Evolutionary conservation across 2,329 filamentous ascomycete species (phyloP), one percentile per base, ranked within the genome.

Genomic region (Daldinia sp.): DNA sequence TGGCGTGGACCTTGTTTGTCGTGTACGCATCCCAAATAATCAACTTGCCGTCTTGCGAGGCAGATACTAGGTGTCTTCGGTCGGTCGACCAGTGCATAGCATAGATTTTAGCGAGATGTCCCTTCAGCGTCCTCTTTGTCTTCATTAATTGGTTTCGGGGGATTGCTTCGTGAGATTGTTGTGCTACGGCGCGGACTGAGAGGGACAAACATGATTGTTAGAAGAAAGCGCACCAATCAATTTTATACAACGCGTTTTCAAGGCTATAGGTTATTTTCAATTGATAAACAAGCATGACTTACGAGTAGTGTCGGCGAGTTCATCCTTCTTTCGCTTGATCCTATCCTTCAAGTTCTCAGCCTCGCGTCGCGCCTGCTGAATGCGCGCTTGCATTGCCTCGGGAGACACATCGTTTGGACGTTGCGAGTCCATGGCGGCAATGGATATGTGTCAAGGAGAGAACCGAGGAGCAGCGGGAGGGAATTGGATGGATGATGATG

Each of bases 21-120:
- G 94, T 98, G 83, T 99, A 99, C 62, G 95, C 95, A 79, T 99
- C 95, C 95, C 95, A 99, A 77, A 99, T 98, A 80, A 99, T 99
- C 71, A 99, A 89, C 84, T 99, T 99, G 78, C 95, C 95, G 75
- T 99, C 95, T 81, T 99, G 95, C 72, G 95, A 99, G 68, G 95
- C 95, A 10, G 95, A 98, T 53, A 99, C 95, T 64, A 98, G 88
- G 80, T 98, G 95, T 79, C 95, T 90, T 76, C 95, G 89, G 81
- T 99, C 95, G 68, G 95, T 99, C 30, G 95, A 98, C 95, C 95
- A 99, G 84, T 99, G 95, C 95, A 99, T 99, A 74, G 95, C 95
- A 80, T 99, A 99, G 75, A 99, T 99, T 83, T 99, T 99, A 74
- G 95, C 95, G 71, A 99, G 83, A 85, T 99, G 95, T 70, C 95